phyloP scores from a whole-genome alignment of 257 asterid species.

The Solanum pimpinellifolium region DNA sequence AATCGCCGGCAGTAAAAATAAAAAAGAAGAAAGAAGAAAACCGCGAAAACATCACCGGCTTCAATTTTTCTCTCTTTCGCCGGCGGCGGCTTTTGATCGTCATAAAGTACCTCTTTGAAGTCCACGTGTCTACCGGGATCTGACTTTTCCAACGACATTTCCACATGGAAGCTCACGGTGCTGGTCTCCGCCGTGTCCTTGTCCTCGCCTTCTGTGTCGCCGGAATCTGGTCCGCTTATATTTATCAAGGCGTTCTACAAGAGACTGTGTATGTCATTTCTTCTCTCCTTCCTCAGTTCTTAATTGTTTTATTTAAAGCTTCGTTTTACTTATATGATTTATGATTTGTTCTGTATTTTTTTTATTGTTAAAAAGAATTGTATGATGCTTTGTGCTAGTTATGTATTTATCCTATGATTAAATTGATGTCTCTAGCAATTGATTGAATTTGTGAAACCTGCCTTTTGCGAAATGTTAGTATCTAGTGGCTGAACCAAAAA shows the following conservation, averaged over 20 bases:
- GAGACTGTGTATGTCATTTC: slow-evolving; percentile 59
- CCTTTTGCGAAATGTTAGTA: background rate
- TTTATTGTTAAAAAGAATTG: background rate
- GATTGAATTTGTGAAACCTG: background rate
- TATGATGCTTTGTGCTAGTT: background rate
- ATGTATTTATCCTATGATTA: background rate
- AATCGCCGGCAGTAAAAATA: background rate
- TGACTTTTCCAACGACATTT: slow-evolving; percentile 12
- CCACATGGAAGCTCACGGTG: slow-evolving; percentile 58
- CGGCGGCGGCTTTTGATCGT: background rate
- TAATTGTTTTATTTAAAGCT: background rate
- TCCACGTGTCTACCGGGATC: slow-evolving; percentile 21
- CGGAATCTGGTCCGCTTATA: slow-evolving; percentile 96
- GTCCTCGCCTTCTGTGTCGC: slow-evolving; percentile 72
- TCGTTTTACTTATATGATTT: background rate
- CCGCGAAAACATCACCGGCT: background rate
- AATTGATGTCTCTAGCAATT: background rate
- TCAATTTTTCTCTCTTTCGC: background rate
- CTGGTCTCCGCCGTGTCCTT: slow-evolving; percentile 76
- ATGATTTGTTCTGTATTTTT: background rate
- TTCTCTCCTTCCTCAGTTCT: background rate
- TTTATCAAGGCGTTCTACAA: slow-evolving; percentile 91
- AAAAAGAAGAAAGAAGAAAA: background rate
- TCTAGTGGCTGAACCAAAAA: background rate
- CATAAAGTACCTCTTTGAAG: background rate